Percentiles rank a stretch among this genome's conserved stretches.
Evolutionary conservation across 2,329 filamentous ascomycete species (phyloP).

Genomic region (Aspergillus terreus): DNA sequence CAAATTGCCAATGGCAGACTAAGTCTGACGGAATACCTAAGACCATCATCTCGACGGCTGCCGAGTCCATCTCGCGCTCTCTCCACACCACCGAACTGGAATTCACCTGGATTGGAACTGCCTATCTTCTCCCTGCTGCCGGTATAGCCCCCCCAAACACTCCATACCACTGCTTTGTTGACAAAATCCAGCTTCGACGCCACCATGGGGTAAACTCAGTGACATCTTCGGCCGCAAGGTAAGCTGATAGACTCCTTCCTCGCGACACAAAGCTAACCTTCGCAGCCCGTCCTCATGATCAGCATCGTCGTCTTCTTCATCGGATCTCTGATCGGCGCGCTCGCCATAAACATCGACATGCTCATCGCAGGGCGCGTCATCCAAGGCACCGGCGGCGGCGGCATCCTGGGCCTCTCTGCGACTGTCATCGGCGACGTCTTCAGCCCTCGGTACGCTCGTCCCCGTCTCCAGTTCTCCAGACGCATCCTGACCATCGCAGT

Average conservation of each 20-base stretch:
- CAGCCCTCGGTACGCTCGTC: constrained; percentile 36
- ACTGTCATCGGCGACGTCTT: constrained; percentile 58
- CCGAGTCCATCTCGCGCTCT: not conserved
- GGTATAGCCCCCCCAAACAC: not conserved
- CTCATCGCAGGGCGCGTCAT: constrained; percentile 55
- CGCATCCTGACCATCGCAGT: constrained; percentile 9
- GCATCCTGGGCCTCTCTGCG: constrained; percentile 55
- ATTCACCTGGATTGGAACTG: constrained; percentile 4
- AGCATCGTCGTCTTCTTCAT: constrained; percentile 56
- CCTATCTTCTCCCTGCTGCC: constrained; percentile 2
- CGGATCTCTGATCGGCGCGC: constrained; percentile 51
- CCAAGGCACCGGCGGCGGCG: constrained; percentile 57
- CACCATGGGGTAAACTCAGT: constrained; percentile 39
- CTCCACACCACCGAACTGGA: constrained; percentile 1
- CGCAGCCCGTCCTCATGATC: constrained; percentile 47
- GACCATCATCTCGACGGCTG: constrained; percentile 2
- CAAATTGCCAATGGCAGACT: not conserved
- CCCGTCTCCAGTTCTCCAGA: not conserved
- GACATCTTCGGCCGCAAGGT: constrained; percentile 58
- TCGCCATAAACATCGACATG: constrained; percentile 53
- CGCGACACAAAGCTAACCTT: not conserved
- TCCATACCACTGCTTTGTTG: not conserved
- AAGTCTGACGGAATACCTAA: not conserved
- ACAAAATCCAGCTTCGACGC: constrained; percentile 18
- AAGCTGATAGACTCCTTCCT: not conserved